Percentiles rank a stretch among this genome's conserved stretches.
Conservation (phyloP, 768 basidiomycete species). For the Bullera alba region DNA sequence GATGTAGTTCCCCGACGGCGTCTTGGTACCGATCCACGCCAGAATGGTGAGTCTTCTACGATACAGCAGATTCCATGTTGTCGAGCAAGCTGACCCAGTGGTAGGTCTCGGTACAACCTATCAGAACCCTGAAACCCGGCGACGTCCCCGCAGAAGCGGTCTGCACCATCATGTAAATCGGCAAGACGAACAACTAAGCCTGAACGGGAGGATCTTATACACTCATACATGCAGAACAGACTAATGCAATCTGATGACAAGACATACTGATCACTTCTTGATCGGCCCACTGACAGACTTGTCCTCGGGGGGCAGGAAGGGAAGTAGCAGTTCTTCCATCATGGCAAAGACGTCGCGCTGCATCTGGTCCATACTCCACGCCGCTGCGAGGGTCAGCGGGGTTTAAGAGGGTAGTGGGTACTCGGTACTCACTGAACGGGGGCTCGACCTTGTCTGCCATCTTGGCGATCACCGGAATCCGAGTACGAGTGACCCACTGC, state of each 20-base stretch:
- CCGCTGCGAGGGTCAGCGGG: conserved; percentile 12
- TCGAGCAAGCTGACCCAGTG: no score
- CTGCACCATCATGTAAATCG: conserved; percentile 23
- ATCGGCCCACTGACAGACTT: no score
- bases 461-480: conserved; percentile 8
- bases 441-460: conserved; percentile 31
- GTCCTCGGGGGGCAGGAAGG: conserved; percentile 20
- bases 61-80: no score
- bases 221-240: not conserved
- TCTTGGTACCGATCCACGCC: conserved; percentile 38
- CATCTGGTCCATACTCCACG: conserved; percentile 27
- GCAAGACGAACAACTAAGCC: not conserved
- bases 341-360: conserved; percentile 27
- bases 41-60: no score
- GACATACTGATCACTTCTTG: no score
- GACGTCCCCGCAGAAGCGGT: conserved; percentile 11
- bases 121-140: conserved; percentile 11
- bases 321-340: conserved; percentile 30
- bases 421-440: conserved; percentile 35
- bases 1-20: conserved; percentile 33
- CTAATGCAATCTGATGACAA: no score
- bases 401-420: not conserved
- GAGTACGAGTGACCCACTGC: conserved; percentile 26
- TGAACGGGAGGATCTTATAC: not conserved
- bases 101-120: conserved; percentile 36